Evolutionary conservation across 805 yeast species (phyloP).

Genomic region (Monosporozyma aquatica): DNA sequence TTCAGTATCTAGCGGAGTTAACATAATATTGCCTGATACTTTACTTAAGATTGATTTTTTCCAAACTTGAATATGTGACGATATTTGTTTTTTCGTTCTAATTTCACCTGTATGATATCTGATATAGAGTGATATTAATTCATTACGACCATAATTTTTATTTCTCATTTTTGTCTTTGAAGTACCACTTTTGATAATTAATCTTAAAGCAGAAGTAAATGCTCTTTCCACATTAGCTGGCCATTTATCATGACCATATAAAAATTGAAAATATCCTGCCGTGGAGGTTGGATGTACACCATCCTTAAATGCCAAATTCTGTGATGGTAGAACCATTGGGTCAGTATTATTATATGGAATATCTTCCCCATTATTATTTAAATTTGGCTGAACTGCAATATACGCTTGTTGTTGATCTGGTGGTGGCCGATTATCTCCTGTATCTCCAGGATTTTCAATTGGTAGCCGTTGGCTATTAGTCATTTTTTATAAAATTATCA

Average conservation of each 20-base stretch:
- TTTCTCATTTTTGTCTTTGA: slow-evolving; percentile 79
- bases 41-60: slow-evolving; percentile 45
- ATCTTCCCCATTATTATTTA: background rate
- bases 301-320: too few species aligned
- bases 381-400: background rate
- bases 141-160: slow-evolving; percentile 89
- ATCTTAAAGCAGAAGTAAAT: slow-evolving; percentile 70
- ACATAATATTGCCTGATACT: slow-evolving; percentile 15
- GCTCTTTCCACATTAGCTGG: slow-evolving; percentile 80
- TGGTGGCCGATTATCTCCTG: slow-evolving; percentile 1
- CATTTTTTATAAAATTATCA: too few species aligned
- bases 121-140: slow-evolving; percentile 80
- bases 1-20: slow-evolving; percentile 22
- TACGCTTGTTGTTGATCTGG: background rate
- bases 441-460: background rate
- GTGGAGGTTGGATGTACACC: too few species aligned
- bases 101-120: slow-evolving; percentile 65
- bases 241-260: slow-evolving; percentile 51
- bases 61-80: slow-evolving; percentile 93
- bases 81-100: slow-evolving; percentile 86
- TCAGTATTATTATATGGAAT: background rate
- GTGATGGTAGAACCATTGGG: background rate
- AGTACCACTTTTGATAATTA: slow-evolving; percentile 84
- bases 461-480: background rate
- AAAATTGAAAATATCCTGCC: slow-evolving; percentile 6